Evolutionary conservation across 2,329 filamentous ascomycete species (phyloP), one percentile per base, ranked within the genome.

Genomic region (Aspergillus novoparasiticus): DNA sequence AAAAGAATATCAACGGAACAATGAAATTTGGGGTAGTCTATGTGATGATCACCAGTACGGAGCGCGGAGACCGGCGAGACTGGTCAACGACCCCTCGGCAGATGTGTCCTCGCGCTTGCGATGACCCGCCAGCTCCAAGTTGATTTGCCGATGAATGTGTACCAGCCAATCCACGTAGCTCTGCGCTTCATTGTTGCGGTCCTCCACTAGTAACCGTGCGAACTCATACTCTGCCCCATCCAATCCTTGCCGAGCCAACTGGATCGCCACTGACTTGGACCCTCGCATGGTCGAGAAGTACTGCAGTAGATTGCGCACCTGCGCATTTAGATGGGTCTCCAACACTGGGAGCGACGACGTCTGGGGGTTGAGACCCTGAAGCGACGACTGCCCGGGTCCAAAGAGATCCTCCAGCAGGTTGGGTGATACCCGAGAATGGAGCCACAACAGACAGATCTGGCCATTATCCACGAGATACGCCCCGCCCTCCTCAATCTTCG

Each of bases 121-220:
- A 65, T 83, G 81, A 41, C 82, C 82, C 55, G 83, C 82, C 69
- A 87, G 77, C 86, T 99, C 95, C 67, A 97, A 83, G 76, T 97
- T 94, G 68, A 99, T 95, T 69, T 91, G 89, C 71, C 94, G 90
- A 80, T 99, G 95, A 66, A 98, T 86, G 78, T 97, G 92, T 62
- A 99, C 95, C 73, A 99, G 84, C 95, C 95, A 99, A 80, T 99
- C 95, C 39, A 98, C 95, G 79, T 98, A 99, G 75, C 92, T 96
- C 80, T 96, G 94, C 41, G 95, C 95, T 81, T 99, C 95, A 70
- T 97, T 97, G 78, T 98, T 98, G 68, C 95, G 87, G 75, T 99
- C 95, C 80, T 99, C 95, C 36, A 97, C 89, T 69, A 99, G 79
- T 79, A 96, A 83, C 59, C 94, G 85, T 9, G 95, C 95, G 82